Evolutionary conservation across 208 protist genomes (phyloP).

Genomic region (Leptomonas pyrrhocoris): DNA sequence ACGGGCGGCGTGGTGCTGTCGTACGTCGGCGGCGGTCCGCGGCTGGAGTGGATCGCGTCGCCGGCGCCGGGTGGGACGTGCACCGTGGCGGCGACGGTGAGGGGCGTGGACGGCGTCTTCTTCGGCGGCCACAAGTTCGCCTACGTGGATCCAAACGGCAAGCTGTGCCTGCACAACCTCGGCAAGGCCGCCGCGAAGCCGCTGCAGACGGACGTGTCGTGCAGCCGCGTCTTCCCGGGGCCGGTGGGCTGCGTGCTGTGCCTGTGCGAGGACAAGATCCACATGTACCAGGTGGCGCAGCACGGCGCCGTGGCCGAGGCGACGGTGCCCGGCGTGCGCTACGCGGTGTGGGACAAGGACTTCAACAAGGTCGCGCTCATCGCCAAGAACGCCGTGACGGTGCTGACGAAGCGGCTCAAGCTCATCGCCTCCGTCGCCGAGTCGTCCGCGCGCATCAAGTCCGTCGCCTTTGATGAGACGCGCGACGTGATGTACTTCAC

Average conservation of each 20-base stretch:
- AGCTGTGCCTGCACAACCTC: slow-evolving; percentile 88
- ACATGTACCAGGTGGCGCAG: slow-evolving; percentile 96
- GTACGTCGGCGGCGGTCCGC: slow-evolving; percentile 46
- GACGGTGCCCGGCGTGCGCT: slow-evolving; percentile 77
- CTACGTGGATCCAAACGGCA: slow-evolving; percentile 84
- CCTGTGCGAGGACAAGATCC: slow-evolving; percentile 82
- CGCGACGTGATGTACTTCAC: slow-evolving; percentile 98
- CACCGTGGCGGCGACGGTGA: slow-evolving; percentile 25
- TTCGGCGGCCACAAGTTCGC: slow-evolving; percentile 96
- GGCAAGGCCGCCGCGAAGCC: slow-evolving; percentile 84
- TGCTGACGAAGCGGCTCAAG: slow-evolving; percentile 92
- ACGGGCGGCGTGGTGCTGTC: slow-evolving; percentile 44
- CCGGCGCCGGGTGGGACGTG: slow-evolving; percentile 20
- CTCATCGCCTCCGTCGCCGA: slow-evolving; percentile 92
- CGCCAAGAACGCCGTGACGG: slow-evolving; percentile 85
- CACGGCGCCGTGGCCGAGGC: slow-evolving; percentile 71
- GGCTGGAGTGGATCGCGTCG: slow-evolving; percentile 36
- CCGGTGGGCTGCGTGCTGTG: slow-evolving; percentile 82
- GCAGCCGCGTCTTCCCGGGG: slow-evolving; percentile 77
- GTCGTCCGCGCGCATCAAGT: slow-evolving; percentile 95
- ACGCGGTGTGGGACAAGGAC: slow-evolving; percentile 95
- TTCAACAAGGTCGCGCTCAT: slow-evolving; percentile 93
- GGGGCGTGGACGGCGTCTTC: slow-evolving; percentile 90
- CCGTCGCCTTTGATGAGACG: slow-evolving; percentile 88
- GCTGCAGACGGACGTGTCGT: slow-evolving; percentile 53